These are phyloP conservation scores for Xylaria flabelliformis DNA, from an alignment of 495 filamentous ascomycete species.

Conservation along the genomic window DNA sequence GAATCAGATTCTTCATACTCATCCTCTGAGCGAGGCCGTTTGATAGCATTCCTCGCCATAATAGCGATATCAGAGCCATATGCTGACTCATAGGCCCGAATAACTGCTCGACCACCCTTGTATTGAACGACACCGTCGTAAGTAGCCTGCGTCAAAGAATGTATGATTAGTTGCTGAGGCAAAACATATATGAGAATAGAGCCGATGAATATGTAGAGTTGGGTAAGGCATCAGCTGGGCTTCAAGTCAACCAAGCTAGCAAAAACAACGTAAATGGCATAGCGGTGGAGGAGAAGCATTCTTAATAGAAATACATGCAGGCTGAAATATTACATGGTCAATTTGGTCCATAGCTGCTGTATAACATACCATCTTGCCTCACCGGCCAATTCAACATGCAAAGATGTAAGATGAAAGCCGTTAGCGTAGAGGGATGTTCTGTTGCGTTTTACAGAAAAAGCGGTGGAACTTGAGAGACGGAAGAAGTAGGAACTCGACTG, in stretches of 20 bases:
- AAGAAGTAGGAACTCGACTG: neutral
- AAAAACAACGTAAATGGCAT: neutral
- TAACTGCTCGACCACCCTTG: slow-evolving; percentile 27
- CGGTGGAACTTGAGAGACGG: neutral
- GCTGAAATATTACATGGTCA: neutral
- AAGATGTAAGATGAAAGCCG: neutral
- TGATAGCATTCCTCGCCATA: slow-evolving; percentile 13
- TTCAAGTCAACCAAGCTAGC: neutral
- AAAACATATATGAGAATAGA: neutral
- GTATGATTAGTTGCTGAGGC: slow-evolving; percentile 3
- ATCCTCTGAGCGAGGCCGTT: slow-evolving; percentile 35
- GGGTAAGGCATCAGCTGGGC: neutral
- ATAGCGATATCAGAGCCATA: neutral
- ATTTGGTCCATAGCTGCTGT: neutral
- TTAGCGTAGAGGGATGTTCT: neutral
- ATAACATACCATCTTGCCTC: slow-evolving; percentile 28
- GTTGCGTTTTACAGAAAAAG: neutral
- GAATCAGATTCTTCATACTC: slow-evolving; percentile 44
- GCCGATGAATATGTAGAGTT: neutral
- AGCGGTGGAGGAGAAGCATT: neutral
- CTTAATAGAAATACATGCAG: neutral
- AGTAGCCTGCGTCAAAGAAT: neutral
- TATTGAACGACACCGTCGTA: slow-evolving; percentile 28
- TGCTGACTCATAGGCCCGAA: slow-evolving; percentile 14
- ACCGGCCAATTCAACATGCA: neutral